phyloP scores from a whole-genome alignment of 805 yeast species.

The Schwanniomyces polymorphus region DNA sequence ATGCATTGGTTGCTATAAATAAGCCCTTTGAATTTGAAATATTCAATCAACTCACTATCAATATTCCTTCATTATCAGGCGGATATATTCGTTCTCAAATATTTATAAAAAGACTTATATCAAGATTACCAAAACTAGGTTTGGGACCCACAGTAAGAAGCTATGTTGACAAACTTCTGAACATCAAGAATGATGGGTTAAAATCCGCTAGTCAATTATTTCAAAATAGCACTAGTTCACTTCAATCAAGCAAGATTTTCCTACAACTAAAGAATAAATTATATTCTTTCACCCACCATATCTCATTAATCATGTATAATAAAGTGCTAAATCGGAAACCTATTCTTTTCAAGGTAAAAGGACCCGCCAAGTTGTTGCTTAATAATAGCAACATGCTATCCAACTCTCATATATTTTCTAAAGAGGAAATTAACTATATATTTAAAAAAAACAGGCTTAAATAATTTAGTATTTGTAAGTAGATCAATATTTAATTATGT shows the following conservation, averaged over 20 bases:
- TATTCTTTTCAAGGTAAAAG: conserved; percentile 20
- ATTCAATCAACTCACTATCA: background rate
- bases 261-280: background rate
- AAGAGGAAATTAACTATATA: conserved; percentile 13
- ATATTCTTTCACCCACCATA: background rate
- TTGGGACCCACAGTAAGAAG: background rate
- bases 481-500: background rate
- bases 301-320: conserved; percentile 12
- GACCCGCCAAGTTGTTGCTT: conserved; percentile 26
- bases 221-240: background rate
- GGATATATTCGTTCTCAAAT: background rate
- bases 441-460: conserved; percentile 2
- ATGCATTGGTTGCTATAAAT: conserved; percentile 37
- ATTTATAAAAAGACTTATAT: background rate
- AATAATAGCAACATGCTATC: conserved; percentile 14
- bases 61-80: background rate
- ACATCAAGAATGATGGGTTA: background rate
- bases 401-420: conserved; percentile 12
- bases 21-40: background rate
- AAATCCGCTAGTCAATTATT: background rate
- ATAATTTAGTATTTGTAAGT: background rate
- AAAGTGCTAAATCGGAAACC: conserved; percentile 11
- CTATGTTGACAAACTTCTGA: background rate
- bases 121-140: background rate
- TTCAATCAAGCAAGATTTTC: background rate